Percentiles rank a stretch among this genome's conserved stretches.
phyloP scores from a whole-genome alignment of 192 early-diverging fungal species.

The Chytriomyces sp. region DNA sequence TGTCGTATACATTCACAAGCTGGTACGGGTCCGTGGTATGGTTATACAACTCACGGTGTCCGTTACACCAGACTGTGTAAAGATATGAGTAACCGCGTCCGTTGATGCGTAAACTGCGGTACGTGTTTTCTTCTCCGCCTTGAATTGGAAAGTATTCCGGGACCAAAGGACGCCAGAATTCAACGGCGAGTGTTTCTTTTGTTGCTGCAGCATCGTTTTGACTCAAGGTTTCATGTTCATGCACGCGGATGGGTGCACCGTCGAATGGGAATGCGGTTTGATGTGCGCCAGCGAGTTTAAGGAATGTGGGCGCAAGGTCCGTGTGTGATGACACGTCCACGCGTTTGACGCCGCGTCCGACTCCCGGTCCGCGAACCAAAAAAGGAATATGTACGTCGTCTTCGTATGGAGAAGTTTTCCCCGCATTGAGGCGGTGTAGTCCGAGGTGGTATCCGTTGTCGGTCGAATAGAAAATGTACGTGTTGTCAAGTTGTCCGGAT shows the following conservation, averaged over 20 bases:
- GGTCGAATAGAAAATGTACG: constrained; percentile 61
- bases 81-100: constrained; percentile 40
- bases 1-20: constrained; percentile 58
- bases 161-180: neutral
- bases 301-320: constrained; percentile 66
- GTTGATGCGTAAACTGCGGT: neutral
- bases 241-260: constrained; percentile 62
- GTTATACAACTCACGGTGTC: constrained; percentile 46
- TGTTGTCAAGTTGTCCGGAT: constrained; percentile 55
- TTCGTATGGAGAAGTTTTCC: constrained; percentile 67
- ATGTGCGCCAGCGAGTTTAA: constrained; percentile 55
- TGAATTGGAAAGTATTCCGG: neutral
- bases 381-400: constrained; percentile 63
- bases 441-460: constrained; percentile 77
- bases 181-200: neutral
- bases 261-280: constrained; percentile 54
- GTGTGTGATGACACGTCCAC: constrained; percentile 59
- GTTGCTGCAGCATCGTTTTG: constrained; percentile 19
- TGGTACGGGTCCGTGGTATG: constrained; percentile 64
- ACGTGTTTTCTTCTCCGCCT: neutral
- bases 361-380: constrained; percentile 57
- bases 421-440: constrained; percentile 62
- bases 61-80: constrained; percentile 56
- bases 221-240: constrained; percentile 34
- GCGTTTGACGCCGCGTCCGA: constrained; percentile 50